A percentile compares a stretch with the other conserved stretches of the same genome.
Evolutionary conservation across 2,329 filamentous ascomycete species (phyloP).

Genomic region (Nigrospora osmanthi): DNA sequence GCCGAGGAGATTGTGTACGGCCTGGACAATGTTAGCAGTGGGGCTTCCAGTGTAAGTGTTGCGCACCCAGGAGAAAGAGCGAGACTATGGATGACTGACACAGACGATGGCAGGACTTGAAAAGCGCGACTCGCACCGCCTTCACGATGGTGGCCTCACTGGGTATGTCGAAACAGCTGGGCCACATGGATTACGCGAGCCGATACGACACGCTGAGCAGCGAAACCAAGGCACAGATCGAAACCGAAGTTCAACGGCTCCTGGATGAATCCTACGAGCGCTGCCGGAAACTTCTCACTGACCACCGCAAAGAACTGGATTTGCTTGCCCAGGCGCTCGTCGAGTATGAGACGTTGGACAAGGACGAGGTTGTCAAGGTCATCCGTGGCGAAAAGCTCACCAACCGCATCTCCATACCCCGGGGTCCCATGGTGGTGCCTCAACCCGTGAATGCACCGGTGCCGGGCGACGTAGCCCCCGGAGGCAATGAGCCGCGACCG

Average conservation of each 20-base stretch:
- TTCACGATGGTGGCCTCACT: constrained; percentile 83
- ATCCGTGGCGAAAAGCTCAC: constrained; percentile 78
- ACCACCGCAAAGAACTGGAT: constrained; percentile 78
- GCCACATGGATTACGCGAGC: constrained; percentile 79
- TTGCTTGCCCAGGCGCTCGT: constrained; percentile 81
- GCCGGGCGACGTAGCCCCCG: constrained; percentile 13
- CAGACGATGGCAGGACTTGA: constrained; percentile 58
- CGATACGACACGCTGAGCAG: constrained; percentile 78
- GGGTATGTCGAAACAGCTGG: constrained; percentile 82
- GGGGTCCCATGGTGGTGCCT: constrained; percentile 62
- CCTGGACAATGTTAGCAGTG: constrained; percentile 82
- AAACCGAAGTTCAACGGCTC: constrained; percentile 77
- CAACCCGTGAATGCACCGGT: constrained; percentile 19
- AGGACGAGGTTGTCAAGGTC: constrained; percentile 84
- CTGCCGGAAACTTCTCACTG: constrained; percentile 61
- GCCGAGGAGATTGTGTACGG: constrained; percentile 90
- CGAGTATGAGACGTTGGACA: constrained; percentile 87
- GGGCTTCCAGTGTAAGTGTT: constrained; percentile 64
- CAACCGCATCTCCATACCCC: constrained; percentile 54
- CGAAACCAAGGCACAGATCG: constrained; percentile 79
- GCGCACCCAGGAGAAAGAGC: neutral
- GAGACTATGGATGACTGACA: constrained; percentile 16
- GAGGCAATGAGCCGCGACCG: constrained; percentile 5
- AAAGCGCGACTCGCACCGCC: constrained; percentile 71
- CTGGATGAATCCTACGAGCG: constrained; percentile 76